Base-by-base conservation (phyloP, 75 land plant species). In the Sequoiadendron giganteum region DNA sequence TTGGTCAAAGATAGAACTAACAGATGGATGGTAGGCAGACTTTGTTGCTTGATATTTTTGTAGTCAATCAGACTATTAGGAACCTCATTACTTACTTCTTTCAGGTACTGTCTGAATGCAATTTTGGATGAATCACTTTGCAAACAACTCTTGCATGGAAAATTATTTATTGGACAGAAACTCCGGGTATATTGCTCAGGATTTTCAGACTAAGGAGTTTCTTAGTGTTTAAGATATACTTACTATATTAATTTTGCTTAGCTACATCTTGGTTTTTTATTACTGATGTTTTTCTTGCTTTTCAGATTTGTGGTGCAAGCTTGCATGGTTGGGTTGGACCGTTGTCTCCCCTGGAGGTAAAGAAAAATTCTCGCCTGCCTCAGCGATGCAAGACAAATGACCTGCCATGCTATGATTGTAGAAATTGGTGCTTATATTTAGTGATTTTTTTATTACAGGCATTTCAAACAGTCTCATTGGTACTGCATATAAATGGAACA, bases 21-120 rank as follows among this genome's bases (percentile, higher is more conserved):
- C 98, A 78, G 98, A 96, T 92, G 98, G 98, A 87, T 96, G 98
- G 98, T 96, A 90, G 54, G 93, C 8, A 88, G 36, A 25, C 72
- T 25, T 42, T 28, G 10, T 21, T 76, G 21, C 65, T 88, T 38
- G 30, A 72, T 40, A 76, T 65, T 88, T 49, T 6, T 28, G 19
- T 18, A 56, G 56, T 21, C 2, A 3, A 25, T 52, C 21, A 21
- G 48, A 10, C 18, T 32, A 86, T 15, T 73, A 25, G 8, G 61
- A 40, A n/a, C 52, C 70, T 43, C 75, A 65, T 65, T 79, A 14
- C 19, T 86, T 75, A 18, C 61, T 86, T 86, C 45, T 30, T 42
- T 30, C 77, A 96, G 98, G 98, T 96, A 96, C 84, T 92, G 93
- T 2, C 18, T 96, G 28, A 83, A 93, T 89, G 95, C 95, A 83